Evolutionary conservation across 305 asterid genomes (phyloP).

Genomic region (Ajuga reptans): DNA sequence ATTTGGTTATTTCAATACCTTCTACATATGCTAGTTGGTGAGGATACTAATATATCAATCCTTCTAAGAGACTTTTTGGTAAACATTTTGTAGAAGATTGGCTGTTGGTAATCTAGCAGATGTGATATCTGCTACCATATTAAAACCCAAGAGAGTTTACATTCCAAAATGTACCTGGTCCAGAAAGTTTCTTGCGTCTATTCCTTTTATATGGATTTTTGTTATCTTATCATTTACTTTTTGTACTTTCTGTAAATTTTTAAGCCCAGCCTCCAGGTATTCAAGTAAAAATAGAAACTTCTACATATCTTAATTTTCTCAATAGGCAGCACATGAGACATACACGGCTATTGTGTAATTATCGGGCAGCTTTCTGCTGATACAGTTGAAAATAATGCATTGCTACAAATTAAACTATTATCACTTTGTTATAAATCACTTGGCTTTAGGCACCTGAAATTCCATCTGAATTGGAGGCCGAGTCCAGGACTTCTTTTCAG

Average conservation of each 20-base stretch:
- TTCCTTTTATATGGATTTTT: neutral
- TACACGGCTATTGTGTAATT: neutral
- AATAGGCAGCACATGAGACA: neutral
- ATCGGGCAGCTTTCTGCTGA: neutral
- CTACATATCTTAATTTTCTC: neutral
- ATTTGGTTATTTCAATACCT: no score
- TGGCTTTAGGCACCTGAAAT: slow-evolving; percentile 59
- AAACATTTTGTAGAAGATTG: neutral
- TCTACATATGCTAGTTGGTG: neutral
- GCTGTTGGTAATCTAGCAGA: neutral
- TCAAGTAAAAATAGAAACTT: neutral
- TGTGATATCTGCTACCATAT: neutral
- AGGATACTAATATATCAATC: neutral
- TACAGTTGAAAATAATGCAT: neutral
- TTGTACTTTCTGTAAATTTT: neutral
- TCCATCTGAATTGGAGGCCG: slow-evolving; percentile 99
- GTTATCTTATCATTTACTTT: neutral
- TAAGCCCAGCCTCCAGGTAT: neutral
- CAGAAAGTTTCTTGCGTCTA: neutral
- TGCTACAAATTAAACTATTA: slow-evolving; percentile 1
- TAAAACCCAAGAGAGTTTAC: neutral
- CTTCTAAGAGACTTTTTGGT: neutral
- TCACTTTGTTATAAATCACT: slow-evolving; percentile 5
- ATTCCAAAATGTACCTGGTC: neutral
- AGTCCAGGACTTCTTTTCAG: slow-evolving; percentile 94